These are phyloP conservation scores for Neckera pumila DNA, from an alignment of 225 moss, liverwort and hornwort species.

Conservation along the genomic window DNA sequence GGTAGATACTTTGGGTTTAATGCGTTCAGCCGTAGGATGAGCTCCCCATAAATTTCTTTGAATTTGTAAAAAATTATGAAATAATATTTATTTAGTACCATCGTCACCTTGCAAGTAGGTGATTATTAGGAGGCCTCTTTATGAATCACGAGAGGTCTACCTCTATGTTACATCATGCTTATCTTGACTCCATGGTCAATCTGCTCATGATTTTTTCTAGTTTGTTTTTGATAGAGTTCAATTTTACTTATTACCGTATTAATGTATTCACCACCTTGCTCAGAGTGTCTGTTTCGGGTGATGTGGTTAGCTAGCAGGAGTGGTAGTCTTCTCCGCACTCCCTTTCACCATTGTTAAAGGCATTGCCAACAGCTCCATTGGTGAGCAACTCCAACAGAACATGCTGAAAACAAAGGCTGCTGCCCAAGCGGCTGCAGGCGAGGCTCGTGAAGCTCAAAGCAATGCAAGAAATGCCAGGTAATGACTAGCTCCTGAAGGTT, in stretches of 20 bases:
- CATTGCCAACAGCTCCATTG: constrained; percentile 83
- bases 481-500: background rate
- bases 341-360: constrained; percentile 92
- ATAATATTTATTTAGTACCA: background rate
- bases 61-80: background rate
- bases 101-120: background rate
- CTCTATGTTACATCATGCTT: background rate
- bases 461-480: constrained; percentile 55
- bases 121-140: background rate
- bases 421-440: constrained; percentile 45
- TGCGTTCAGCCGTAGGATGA: background rate
- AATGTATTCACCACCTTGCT: background rate
- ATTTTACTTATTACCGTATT: background rate
- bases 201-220: background rate
- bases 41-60: background rate
- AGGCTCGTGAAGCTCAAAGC: constrained; percentile 53
- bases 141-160: background rate
- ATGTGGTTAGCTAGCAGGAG: constrained; percentile 77
- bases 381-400: constrained; percentile 72
- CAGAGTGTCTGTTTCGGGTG: constrained; percentile 6
- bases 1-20: background rate
- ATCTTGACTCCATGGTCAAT: background rate
- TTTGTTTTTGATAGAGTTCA: background rate
- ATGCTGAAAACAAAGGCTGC: constrained; percentile 59
- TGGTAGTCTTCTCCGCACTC: constrained; percentile 83